Percentiles rank a stretch among this genome's conserved stretches.
Evolutionary conservation across 768 basidiomycete genomes (phyloP).

Genomic region (Terana coerulea): DNA sequence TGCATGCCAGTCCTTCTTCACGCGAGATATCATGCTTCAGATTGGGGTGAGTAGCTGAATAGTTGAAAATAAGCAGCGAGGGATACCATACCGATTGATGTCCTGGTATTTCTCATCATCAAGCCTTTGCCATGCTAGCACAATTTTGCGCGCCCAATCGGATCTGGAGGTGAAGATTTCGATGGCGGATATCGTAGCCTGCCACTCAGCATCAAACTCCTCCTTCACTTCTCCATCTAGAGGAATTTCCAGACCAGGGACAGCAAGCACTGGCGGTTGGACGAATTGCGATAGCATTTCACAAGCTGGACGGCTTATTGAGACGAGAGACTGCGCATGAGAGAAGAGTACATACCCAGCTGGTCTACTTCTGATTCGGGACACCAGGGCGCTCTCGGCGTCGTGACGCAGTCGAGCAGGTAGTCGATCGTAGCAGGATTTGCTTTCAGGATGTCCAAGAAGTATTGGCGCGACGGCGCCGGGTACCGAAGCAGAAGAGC

Average conservation of each 20-base stretch:
- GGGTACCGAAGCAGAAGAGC: slow-evolving; percentile 16
- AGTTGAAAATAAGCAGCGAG: neutral
- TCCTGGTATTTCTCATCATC: neutral
- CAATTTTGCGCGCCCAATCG: neutral
- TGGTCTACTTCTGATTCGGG: slow-evolving; percentile 21
- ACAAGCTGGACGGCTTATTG: slow-evolving; percentile 8
- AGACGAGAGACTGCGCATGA: slow-evolving; percentile 12
- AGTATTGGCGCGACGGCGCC: slow-evolving; percentile 8
- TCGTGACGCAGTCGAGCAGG: slow-evolving; percentile 26
- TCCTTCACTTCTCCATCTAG: neutral
- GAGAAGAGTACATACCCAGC: neutral
- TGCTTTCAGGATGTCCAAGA: slow-evolving; percentile 18
- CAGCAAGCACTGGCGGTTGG: slow-evolving; percentile 15
- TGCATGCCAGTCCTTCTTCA: neutral
- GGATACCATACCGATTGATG: neutral
- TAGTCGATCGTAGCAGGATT: slow-evolving; percentile 19
- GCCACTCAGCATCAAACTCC: neutral
- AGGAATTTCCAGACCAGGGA: neutral
- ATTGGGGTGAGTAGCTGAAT: neutral
- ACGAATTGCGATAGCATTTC: slow-evolving; percentile 26
- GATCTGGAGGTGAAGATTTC: neutral
- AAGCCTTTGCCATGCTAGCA: neutral
- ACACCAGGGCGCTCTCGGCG: slow-evolving; percentile 25
- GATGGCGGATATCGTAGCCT: neutral
- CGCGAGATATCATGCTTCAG: neutral